Percentiles rank a stretch among this genome's conserved stretches.
Conservation (phyloP, 2,329 filamentous ascomycete genomes). For the Sclerotinia sclerotiorum region DNA sequence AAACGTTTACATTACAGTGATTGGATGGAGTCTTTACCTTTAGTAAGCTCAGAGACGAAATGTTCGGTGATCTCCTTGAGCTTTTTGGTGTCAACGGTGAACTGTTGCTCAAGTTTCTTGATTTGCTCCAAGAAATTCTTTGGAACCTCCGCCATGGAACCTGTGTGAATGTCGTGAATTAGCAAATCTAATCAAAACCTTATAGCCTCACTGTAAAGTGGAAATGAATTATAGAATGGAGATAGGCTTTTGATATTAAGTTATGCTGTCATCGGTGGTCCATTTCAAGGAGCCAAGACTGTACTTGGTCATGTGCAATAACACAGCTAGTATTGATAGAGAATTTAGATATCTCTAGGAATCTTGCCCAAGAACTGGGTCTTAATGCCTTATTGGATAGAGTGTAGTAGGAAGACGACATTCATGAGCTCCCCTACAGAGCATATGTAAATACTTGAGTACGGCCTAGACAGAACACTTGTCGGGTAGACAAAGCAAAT, state of each 20-base stretch:
- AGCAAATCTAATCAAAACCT: conserved; percentile 23
- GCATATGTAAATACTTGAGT: conserved; percentile 7
- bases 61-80: conserved; percentile 89
- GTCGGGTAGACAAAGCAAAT: conserved; percentile 1
- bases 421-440: background rate
- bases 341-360: background rate
- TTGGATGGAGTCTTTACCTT: conserved; percentile 56
- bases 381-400: background rate
- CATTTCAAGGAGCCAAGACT: background rate
- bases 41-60: conserved; percentile 83
- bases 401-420: background rate
- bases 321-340: background rate
- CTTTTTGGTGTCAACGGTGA: conserved; percentile 74
- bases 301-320: background rate
- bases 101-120: conserved; percentile 76
- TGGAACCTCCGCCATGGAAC: conserved; percentile 88
- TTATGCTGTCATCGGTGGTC: background rate
- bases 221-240: background rate
- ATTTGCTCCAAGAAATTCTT: conserved; percentile 81
- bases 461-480: conserved; percentile 1
- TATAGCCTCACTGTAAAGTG: conserved; percentile 9
- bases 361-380: background rate
- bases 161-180: conserved; percentile 47
- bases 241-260: background rate
- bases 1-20: background rate